Percentiles rank a stretch among this genome's conserved stretches.
Evolutionary conservation across 1,139 yeast genomes (phyloP).

Genomic region (Zhuliangozyma parablackwelliae): DNA sequence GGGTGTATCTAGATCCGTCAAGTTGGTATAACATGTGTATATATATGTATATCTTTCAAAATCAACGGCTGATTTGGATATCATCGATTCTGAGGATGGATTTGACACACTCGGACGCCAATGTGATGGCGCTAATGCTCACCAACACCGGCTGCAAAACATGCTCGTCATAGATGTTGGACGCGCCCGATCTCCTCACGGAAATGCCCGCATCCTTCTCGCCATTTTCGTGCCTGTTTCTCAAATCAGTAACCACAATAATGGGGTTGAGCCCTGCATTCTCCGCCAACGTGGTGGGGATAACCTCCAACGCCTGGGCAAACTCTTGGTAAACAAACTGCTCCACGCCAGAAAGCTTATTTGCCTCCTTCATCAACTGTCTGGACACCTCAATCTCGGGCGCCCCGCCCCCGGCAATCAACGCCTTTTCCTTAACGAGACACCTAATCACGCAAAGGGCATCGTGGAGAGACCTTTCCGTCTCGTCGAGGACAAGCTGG

Average conservation of each 20-base stretch:
- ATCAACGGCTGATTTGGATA: conserved; percentile 55
- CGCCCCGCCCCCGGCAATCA: conserved; percentile 99
- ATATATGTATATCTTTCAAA: conserved; percentile 1
- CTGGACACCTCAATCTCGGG: conserved; percentile 95
- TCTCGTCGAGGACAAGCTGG: conserved; percentile 81
- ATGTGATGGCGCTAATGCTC: conserved; percentile 85
- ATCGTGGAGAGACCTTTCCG: conserved; percentile 95
- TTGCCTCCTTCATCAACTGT: conserved; percentile 71
- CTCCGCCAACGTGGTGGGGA: conserved; percentile 96
- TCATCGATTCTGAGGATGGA: conserved; percentile 94
- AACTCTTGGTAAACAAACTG: conserved; percentile 94
- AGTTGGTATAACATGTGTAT: conserved; percentile 40
- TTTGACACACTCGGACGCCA: conserved; percentile 95
- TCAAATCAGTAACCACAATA: conserved; percentile 89
- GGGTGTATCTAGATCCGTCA: conserved; percentile 81
- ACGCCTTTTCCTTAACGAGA: conserved; percentile 86
- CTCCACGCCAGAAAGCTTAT: conserved; percentile 80
- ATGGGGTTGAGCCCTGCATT: conserved; percentile 96
- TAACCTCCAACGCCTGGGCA: conserved; percentile 92
- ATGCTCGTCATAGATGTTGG: conserved; percentile 89
- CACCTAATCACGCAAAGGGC: conserved; percentile 96
- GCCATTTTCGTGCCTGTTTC: conserved; percentile 88
- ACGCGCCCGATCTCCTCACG: conserved; percentile 89
- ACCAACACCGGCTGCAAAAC: conserved; percentile 95
- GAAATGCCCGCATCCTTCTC: conserved; percentile 94